Evolutionary conservation across 2,329 filamentous ascomycete species (phyloP).

Genomic region (Colletotrichum sp.): DNA sequence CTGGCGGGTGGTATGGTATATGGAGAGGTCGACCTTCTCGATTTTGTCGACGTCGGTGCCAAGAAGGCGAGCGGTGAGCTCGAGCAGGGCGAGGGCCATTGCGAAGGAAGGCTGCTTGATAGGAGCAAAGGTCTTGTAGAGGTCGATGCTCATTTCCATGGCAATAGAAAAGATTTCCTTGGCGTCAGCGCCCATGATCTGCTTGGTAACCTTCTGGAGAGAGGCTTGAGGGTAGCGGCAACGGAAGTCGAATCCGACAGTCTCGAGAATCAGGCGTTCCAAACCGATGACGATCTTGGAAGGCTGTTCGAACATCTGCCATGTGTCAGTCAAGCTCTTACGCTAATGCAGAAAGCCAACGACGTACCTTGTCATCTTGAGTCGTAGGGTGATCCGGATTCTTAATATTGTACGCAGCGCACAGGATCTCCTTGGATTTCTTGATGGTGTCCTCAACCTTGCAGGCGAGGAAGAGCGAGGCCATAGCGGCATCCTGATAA

Average conservation of each 20-base stretch:
- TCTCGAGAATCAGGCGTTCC: conserved; percentile 91
- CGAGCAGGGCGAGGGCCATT: conserved; percentile 81
- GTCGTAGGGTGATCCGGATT: conserved; percentile 69
- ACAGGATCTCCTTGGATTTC: conserved; percentile 92
- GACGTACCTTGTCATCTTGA: conserved; percentile 80
- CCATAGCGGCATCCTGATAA: conserved; percentile 83
- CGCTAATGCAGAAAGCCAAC: neutral
- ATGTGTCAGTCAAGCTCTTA: neutral
- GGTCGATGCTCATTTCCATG: conserved; percentile 83
- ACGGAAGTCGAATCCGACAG: conserved; percentile 91
- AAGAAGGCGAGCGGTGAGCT: conserved; percentile 76
- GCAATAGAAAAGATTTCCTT: conserved; percentile 68
- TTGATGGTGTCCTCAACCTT: conserved; percentile 99
- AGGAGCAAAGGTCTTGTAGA: conserved; percentile 92
- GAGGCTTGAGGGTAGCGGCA: conserved; percentile 86
- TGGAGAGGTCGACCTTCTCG: conserved; percentile 51
- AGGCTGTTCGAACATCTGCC: conserved; percentile 76
- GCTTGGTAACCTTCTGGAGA: conserved; percentile 77
- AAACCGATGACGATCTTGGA: conserved; percentile 86
- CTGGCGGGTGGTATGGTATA: conserved; percentile 49
- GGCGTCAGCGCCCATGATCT: conserved; percentile 51
- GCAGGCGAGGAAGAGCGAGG: conserved; percentile 89
- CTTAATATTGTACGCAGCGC: conserved; percentile 87
- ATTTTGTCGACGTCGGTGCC: conserved; percentile 57
- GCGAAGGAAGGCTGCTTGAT: conserved; percentile 89